Evolutionary conservation across 257 asterid species (phyloP).

Genomic region (Capsicum rhomboideum): DNA sequence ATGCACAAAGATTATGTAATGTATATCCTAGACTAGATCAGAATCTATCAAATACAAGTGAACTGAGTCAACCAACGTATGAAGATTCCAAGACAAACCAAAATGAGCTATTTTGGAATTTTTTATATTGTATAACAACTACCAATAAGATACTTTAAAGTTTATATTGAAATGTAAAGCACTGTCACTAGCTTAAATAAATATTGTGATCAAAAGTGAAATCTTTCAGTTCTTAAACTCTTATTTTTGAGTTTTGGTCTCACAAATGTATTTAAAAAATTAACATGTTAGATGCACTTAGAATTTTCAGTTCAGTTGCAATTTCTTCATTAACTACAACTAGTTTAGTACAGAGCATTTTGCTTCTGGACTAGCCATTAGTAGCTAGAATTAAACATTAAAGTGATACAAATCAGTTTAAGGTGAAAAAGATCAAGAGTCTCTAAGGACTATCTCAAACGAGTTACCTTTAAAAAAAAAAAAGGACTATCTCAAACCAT

Average conservation of each 20-base stretch:
- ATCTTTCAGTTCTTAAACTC: neutral
- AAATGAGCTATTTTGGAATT: neutral
- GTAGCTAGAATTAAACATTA: no score
- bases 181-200: no score
- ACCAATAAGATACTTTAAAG: neutral
- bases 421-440: no score
- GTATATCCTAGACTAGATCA: no score
- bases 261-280: no score
- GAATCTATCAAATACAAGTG: no score
- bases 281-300: neutral
- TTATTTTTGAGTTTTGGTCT: neutral
- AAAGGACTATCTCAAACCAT: no score
- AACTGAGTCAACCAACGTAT: no score
- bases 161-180: neutral
- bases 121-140: neutral
- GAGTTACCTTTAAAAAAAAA: no score
- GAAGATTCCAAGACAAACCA: neutral
- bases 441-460: no score
- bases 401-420: no score
- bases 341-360: neutral
- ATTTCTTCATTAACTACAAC: neutral
- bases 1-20: no score
- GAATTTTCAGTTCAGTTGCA: neutral
- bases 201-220: neutral
- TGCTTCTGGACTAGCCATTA: neutral